Evolutionary conservation across 805 yeast species (phyloP), one percentile per base, ranked within the genome.

Genomic region (Kazachstania taianensis): DNA sequence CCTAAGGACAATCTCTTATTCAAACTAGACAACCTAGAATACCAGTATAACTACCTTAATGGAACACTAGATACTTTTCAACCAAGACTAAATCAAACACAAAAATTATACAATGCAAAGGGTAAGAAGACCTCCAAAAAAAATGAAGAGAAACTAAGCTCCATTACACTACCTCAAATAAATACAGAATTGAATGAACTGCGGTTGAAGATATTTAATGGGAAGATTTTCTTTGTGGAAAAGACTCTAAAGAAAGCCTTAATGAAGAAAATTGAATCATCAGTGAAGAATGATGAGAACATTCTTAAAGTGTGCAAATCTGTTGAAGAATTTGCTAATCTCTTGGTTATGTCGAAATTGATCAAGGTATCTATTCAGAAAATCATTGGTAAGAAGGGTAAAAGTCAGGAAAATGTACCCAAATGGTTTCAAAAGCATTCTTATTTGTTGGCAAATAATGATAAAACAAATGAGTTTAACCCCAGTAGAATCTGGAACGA

Each of bases 401-500:
- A 23, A 13, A 19, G 20, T 3, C n/a, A 20, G 18, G 33, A 30
- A 2, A 35, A 38, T 5, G 43, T 48, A 24, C 58, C 52, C 22
- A 30, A 36, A n/a, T 53, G 58, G 61, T 46, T 46, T 32, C 32
- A 19, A 17, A 29, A 30, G 32, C 60, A 45, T 40, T 54, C 35
- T 36, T 55, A 53, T 20, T 41, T 49, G 28, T 44, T 43, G 12
- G 50, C 50, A 1, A 31, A 58, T 13, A 49, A 48, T 8, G 61
- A 62, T 32, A 55, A 62, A 35, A 44, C 52, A 4, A 24, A 55
- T 35, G 28, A 55, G 33, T 46, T 45, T 13, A 70, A 75, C 45
- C 80, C 82, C 13, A 55, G 66, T 2, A 59, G 67, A 28, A 57
- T 61, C 23, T 74, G 66, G 55, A 62, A 57, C 35, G 55, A 57